Base-by-base conservation (phyloP, 257 asterid species). In the Jacaranda copaia region DNA sequence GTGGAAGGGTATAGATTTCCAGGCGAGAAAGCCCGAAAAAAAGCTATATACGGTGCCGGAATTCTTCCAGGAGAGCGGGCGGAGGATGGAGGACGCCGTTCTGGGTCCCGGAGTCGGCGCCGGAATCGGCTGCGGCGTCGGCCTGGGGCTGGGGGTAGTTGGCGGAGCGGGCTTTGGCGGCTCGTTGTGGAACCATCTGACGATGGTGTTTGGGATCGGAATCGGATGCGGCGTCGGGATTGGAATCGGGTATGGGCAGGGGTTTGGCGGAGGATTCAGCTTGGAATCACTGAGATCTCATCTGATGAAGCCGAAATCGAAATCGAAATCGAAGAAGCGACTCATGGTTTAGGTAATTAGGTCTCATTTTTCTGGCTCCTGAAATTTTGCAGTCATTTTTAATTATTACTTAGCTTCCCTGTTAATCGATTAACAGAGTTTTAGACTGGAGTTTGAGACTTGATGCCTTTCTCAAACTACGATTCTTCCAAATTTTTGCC, bases 201-300 rank as follows among this genome's bases (percentile, higher is more conserved):
- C 58, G 36, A 13, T 74, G 73, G 91, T 82, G 73, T 85, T 93
- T 53, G 98, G 98, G 39, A 5, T 91, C 46, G 96, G 98, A 59
- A 81, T 90, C 32, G 98, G 98, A 3, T 91, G 97, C 80, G 96
- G 98, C 45, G 84, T 80, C 32, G 98, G 98, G 1, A 67, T 88
- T n/a, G 98, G 97, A 16, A 51, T 89, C 63, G 98, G 98, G 70
- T 88, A 73, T 35, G 98, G 98, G 15, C 90, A 85, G 70, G 98
- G 98, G 0, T 59, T 86, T 40, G 98, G 98, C 18, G 84, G 77
- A 36, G 98, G 93, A 2, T 67, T 76, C 67, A 81, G 91, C 52
- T 84, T 85, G 10, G 86, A 87, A 1, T 79, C 93, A 0, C 76
- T 91, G 8, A 85, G 79, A 61, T 79, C 91, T 52, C 78, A 77